These are phyloP conservation scores for Lentinula edodes DNA, from an alignment of 768 basidiomycete genomes.

Conservation along the genomic window DNA sequence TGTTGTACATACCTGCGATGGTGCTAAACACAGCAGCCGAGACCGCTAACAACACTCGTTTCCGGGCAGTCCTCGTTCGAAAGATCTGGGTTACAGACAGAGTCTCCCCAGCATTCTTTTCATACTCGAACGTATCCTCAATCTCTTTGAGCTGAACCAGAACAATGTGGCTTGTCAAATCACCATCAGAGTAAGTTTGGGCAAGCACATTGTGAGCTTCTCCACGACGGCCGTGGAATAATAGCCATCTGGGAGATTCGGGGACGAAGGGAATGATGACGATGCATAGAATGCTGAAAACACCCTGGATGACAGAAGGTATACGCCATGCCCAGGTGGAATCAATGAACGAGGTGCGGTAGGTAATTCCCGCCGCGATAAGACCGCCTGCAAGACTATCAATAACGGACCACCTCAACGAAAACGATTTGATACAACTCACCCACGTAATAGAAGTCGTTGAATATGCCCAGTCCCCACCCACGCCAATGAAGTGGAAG, in stretches of 20 bases:
- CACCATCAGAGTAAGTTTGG: slow-evolving; percentile 20
- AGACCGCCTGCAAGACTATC: not conserved
- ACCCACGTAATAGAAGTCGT: slow-evolving; percentile 20
- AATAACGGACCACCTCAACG: not conserved
- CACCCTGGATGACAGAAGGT: slow-evolving; percentile 24
- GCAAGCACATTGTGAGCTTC: slow-evolving; percentile 24
- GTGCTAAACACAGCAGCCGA: slow-evolving; percentile 20
- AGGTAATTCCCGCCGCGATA: slow-evolving; percentile 18
- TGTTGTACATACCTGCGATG: slow-evolving; percentile 11
- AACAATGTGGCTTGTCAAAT: slow-evolving; percentile 21
- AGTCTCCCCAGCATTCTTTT: slow-evolving; percentile 17
- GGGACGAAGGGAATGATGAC: slow-evolving; percentile 28
- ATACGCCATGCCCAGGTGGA: slow-evolving; percentile 28
- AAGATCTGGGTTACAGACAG: slow-evolving; percentile 13
- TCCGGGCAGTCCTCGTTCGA: slow-evolving; percentile 17
- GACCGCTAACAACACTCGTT: slow-evolving; percentile 12
- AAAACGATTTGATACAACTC: not conserved
- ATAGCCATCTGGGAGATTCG: slow-evolving; percentile 35
- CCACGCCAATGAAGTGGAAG: slow-evolving; percentile 16
- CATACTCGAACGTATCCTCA: slow-evolving; percentile 24
- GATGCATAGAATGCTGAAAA: slow-evolving; percentile 23
- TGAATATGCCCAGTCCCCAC: slow-evolving; percentile 19
- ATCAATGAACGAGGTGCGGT: slow-evolving; percentile 19
- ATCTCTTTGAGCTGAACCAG: slow-evolving; percentile 27
- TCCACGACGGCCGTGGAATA: slow-evolving; percentile 22